Conservation (phyloP, 208 protist species). For the Tetramitus jugosus region DNA sequence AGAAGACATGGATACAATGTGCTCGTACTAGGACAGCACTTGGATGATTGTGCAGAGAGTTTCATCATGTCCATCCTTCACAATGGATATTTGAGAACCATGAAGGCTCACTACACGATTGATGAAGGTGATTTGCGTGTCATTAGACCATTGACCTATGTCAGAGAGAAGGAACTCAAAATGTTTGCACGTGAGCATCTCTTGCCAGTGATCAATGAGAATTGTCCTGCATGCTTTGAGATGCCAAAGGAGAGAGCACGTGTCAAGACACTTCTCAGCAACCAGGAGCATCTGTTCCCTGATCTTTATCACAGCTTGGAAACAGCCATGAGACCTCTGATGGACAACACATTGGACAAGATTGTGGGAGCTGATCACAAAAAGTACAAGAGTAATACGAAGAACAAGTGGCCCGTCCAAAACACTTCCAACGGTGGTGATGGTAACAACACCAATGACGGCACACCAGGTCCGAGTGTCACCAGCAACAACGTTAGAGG, state of each 20-base stretch:
- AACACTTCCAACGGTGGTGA: too few relatives aligned
- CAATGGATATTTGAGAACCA: slow-evolving; percentile 61
- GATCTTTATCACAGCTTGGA: neutral
- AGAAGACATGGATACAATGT: slow-evolving; percentile 60
- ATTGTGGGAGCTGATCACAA: neutral
- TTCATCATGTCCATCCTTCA: slow-evolving; percentile 65
- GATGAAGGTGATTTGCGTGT: slow-evolving; percentile 55
- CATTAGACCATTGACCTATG: slow-evolving; percentile 55
- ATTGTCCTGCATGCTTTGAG: slow-evolving; percentile 66
- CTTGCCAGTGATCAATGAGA: slow-evolving; percentile 61
- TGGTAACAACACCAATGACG: too few relatives aligned
- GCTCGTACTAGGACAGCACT: slow-evolving; percentile 57
- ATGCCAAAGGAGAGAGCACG: slow-evolving; percentile 52
- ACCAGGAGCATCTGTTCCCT: neutral
- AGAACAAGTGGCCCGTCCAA: too few relatives aligned
- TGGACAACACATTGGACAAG: neutral
- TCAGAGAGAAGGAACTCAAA: slow-evolving; percentile 42
- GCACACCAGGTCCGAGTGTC: too few relatives aligned
- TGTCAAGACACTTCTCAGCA: neutral
- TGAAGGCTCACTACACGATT: slow-evolving; percentile 63
- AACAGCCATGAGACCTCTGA: slow-evolving; percentile 2
- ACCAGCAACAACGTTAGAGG: too few relatives aligned
- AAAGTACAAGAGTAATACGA: neutral
- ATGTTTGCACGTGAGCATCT: slow-evolving; percentile 37
- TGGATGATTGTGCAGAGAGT: slow-evolving; percentile 61